phyloP scores from a whole-genome alignment of 169 alveolate species.

The Condylostoma magnum region DNA sequence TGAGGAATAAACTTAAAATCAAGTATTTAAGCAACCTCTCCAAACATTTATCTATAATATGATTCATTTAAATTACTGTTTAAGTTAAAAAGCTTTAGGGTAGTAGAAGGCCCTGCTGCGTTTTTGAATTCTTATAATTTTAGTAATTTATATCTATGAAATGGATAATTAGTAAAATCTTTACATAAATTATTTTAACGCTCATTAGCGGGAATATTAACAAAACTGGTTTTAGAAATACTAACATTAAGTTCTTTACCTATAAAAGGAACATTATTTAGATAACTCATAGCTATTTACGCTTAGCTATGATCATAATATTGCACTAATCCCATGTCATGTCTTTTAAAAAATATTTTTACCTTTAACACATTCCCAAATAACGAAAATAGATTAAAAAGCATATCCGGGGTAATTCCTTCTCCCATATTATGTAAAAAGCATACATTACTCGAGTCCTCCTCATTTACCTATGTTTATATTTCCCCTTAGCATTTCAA shows the following conservation, averaged over 20 bases:
- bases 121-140: constrained; percentile 30
- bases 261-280: constrained; percentile 34
- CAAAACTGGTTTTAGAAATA: constrained; percentile 24
- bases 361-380: constrained; percentile 49
- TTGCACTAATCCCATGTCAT: constrained; percentile 46
- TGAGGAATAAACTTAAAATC: constrained; percentile 20
- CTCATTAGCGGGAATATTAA: constrained; percentile 26
- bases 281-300: constrained; percentile 27
- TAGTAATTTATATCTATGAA: constrained; percentile 28
- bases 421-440: constrained; percentile 38
- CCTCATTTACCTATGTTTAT: constrained; percentile 13
- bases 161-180: constrained; percentile 30
- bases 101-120: constrained; percentile 32
- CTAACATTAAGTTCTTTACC: constrained; percentile 24
- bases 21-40: constrained; percentile 1
- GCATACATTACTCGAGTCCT: constrained; percentile 30
- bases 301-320: constrained; percentile 35
- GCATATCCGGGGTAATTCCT: constrained; percentile 27
- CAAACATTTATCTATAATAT: constrained; percentile 16
- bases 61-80: not conserved
- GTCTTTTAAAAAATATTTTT: constrained; percentile 36
- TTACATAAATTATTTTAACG: constrained; percentile 17
- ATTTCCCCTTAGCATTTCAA: not conserved
- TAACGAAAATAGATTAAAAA: constrained; percentile 41
- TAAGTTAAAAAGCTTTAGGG: constrained; percentile 35